Conservation (phyloP, 2,329 filamentous ascomycete species). For the Apiospora hydei region DNA sequence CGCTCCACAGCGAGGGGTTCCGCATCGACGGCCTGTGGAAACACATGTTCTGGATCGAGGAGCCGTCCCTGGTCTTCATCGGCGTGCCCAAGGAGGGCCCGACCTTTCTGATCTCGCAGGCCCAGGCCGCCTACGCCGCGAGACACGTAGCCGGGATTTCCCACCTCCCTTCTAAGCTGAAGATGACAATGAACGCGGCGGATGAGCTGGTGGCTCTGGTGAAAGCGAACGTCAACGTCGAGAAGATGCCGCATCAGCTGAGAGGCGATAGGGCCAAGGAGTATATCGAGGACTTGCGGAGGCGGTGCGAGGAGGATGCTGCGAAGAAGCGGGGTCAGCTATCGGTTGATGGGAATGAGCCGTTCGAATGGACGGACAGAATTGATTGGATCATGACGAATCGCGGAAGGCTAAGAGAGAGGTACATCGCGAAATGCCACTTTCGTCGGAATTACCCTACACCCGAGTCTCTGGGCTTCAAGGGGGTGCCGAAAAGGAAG, state of each 20-base stretch:
- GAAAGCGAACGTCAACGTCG: too few relatives aligned
- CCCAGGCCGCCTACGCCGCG: not conserved
- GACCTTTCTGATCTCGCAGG: constrained; percentile 9
- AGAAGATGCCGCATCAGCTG: not conserved
- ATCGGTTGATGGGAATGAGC: not conserved
- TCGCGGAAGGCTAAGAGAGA: not conserved
- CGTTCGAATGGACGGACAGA: not conserved
- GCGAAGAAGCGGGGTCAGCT: too few relatives aligned
- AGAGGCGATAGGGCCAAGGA: not conserved
- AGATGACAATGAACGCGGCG: not conserved
- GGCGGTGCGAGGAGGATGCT: not conserved
- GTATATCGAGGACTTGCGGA: not conserved
- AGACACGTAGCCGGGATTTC: not conserved
- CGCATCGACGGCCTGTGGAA: constrained; percentile 23
- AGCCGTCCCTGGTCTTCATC: constrained; percentile 15
- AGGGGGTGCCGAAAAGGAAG: not conserved
- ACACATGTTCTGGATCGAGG: constrained; percentile 24
- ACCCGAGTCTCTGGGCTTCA: not conserved
- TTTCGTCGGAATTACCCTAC: not conserved
- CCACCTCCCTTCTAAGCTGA: not conserved
- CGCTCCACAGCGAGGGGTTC: not conserved
- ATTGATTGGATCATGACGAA: not conserved
- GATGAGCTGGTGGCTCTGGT: not conserved
- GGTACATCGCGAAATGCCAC: not conserved
- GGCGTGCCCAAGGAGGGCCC: constrained; percentile 13